Base-by-base conservation (phyloP, 2,329 filamentous ascomycete genomes). In the Aspergillus pseudoterreus region DNA sequence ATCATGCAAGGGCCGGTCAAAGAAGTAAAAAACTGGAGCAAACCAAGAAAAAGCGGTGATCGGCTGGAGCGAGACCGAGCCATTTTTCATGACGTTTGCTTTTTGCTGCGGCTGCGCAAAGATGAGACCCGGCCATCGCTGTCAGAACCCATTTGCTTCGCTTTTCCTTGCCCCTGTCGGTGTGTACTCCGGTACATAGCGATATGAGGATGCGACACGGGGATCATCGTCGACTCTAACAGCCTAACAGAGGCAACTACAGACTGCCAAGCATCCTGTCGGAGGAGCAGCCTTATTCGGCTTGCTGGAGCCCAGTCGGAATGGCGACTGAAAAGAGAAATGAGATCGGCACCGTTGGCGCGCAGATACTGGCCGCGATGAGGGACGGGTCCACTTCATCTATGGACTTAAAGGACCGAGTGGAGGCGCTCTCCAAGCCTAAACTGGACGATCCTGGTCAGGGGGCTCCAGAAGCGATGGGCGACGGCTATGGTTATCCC, bases 321-420 rank as follows among this genome's bases (percentile, higher is more conserved):
- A 49, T n/a, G 33, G 14, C 47, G 43, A 22, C 43, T 44, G 43
- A 30, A 30, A 35, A 36, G 35, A 44, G 15, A 42, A 49, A 39
- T 47, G 22, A 35, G 52, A 54, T 54, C 52, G 47, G 52, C 52
- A 38, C 52, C 52, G 52, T 54, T 54, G 49, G 36, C 48, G 45
- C 43, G 52, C 47, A 45, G 35, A 51, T 42, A 50, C 51, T 51
- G 48, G 48, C 47, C 43, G 48, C 38, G 39, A 46, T 32, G 44
- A 32, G 42, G 43, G 51, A 17, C 47, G 47, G 51, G 12, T 54
- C 52, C 52, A 54, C 49, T 24, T 27, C 41, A 48, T 51, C 49
- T 50, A 41, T 47, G 32, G 48, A 39, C 52, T 47, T n/a, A 51
- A 47, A 11, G 47, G 5, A 5, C 27, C 47, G 39, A 12, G 47